phyloP scores from a whole-genome alignment of 331 rosid species.

The Telfairia occidentalis region DNA sequence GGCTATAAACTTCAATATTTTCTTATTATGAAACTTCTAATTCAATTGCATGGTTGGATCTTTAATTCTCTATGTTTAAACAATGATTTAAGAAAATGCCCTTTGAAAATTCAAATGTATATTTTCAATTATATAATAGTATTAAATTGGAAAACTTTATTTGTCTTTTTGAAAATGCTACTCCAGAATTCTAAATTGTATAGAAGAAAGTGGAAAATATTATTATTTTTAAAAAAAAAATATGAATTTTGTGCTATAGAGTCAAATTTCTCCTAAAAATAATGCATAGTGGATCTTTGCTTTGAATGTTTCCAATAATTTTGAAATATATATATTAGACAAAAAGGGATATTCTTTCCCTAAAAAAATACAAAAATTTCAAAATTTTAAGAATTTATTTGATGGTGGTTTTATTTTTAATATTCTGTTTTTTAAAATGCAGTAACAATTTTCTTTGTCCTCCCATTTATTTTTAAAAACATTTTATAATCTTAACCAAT shows the following conservation, averaged over 20 bases:
- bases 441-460: neutral
- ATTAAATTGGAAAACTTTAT: neutral
- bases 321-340: neutral
- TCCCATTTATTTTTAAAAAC: neutral
- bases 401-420: neutral
- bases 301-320: neutral
- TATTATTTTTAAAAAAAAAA: neutral
- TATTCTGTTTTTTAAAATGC: neutral
- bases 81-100: too few species aligned
- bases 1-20: too few species aligned
- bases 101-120: too few species aligned
- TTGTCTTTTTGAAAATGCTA: neutral
- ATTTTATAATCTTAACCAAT: neutral
- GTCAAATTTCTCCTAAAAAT: too few species aligned
- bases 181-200: neutral
- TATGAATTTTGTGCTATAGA: too few species aligned
- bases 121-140: too few species aligned
- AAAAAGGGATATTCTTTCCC: neutral
- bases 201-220: neutral
- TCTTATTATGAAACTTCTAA: too few species aligned
- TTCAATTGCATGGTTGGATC: too few species aligned
- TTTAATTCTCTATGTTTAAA: too few species aligned
- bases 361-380: neutral
- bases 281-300: neutral
- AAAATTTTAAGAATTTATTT: neutral